These are phyloP conservation scores for Parafenestella ontariensis DNA, from an alignment of 2,329 filamentous ascomycete species.

Conservation along the genomic window DNA sequence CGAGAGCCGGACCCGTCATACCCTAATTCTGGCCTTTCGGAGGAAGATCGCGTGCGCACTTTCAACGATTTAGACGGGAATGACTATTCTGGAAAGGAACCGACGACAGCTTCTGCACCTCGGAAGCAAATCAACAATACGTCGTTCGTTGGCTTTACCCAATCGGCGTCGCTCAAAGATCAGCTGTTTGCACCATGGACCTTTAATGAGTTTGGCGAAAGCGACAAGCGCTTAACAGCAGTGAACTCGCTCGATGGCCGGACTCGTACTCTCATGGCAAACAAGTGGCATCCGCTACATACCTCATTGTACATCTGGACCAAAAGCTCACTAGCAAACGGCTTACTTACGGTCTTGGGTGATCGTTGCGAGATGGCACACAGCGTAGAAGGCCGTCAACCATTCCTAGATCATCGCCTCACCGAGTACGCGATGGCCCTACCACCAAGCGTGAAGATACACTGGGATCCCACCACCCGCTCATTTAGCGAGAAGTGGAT, in stretches of 20 bases:
- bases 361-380: constrained; percentile 57
- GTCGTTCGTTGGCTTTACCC: constrained; percentile 21
- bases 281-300: constrained; percentile 35
- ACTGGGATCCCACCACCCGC: constrained; percentile 30
- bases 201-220: constrained; percentile 14
- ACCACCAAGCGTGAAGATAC: constrained; percentile 48
- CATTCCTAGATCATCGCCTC: constrained; percentile 51
- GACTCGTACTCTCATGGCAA: constrained; percentile 28
- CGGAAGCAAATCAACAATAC: constrained; percentile 24
- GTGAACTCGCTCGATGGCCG: constrained; percentile 34
- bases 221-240: constrained; percentile 17
- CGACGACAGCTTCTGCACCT: constrained; percentile 14
- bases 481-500: constrained; percentile 58
- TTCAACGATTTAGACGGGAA: constrained; percentile 16
- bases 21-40: constrained; percentile 12
- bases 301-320: constrained; percentile 35
- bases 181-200: constrained; percentile 18
- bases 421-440: constrained; percentile 50
- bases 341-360: constrained; percentile 53
- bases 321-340: constrained; percentile 30
- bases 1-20: constrained; percentile 54
- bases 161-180: constrained; percentile 11
- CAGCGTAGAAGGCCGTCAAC: constrained; percentile 50
- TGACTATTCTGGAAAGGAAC: constrained; percentile 16
- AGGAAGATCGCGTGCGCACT: constrained; percentile 16